These are phyloP conservation scores for Tanacetum coccineum DNA, from an alignment of 129 eudicot species.

Conservation along the genomic window DNA sequence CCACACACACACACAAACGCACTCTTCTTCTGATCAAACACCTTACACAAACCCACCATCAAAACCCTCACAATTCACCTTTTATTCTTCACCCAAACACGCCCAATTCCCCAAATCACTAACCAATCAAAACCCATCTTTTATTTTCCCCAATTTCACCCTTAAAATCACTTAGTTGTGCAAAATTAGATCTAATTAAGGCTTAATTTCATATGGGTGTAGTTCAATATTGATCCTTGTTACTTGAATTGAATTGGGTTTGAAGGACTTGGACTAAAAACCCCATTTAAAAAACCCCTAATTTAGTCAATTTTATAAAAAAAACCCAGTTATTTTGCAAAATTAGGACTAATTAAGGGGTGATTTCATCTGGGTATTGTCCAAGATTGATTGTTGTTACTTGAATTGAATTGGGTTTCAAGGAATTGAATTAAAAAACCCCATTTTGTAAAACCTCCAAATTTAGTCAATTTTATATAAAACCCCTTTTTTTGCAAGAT, in stretches of 20 bases:
- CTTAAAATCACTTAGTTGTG: not conserved
- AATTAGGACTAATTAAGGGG: conserved; percentile 24
- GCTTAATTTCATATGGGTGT: conserved; percentile 35
- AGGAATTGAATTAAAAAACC: conserved; percentile 19
- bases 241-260: conserved; percentile 29
- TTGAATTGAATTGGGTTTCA: conserved; percentile 31
- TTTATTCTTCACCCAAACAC: not conserved
- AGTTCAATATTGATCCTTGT: not conserved
- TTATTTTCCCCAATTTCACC: conserved; percentile 5
- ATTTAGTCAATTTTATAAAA: not conserved
- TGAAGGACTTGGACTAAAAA: conserved; percentile 20
- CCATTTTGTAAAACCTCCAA: not conserved
- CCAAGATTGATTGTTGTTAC: conserved; percentile 1
- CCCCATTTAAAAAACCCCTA: not conserved
- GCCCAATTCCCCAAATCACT: conserved; percentile 4
- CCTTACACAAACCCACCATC: conserved; percentile 26
- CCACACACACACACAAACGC: conserved; percentile 7
- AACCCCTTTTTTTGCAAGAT: conserved; percentile 13
- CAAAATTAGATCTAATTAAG: conserved; percentile 29
- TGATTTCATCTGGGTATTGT: conserved; percentile 35
- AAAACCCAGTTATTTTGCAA: conserved; percentile 4
- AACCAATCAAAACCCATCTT: conserved; percentile 19
- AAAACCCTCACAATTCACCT: conserved; percentile 17
- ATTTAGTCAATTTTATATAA: not conserved
- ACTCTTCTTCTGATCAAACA: conserved; percentile 35